Evolutionary conservation across 2,329 filamentous ascomycete species (phyloP).

Genomic region (Microsporum canis): DNA sequence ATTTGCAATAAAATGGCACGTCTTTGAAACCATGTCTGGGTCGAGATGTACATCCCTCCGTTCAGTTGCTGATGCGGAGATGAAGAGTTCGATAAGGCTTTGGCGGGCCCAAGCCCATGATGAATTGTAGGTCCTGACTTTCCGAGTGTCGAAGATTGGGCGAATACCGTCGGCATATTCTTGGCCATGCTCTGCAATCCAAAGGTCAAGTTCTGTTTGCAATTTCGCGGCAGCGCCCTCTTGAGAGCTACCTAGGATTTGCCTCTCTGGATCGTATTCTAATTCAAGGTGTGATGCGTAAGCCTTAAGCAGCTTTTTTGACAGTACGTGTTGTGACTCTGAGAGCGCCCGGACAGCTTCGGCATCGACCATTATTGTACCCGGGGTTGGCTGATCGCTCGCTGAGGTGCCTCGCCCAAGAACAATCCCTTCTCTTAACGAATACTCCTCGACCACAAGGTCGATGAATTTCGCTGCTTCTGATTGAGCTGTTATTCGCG

Average conservation of each 20-base stretch:
- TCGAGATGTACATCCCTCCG: not conserved
- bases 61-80: constrained; percentile 19
- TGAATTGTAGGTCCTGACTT: constrained; percentile 24
- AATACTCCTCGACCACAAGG: constrained; percentile 9
- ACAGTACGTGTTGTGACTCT: not conserved
- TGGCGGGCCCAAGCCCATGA: constrained; percentile 29
- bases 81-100: constrained; percentile 24
- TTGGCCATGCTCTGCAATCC: constrained; percentile 23
- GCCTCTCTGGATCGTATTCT: not conserved
- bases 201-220: constrained; percentile 17
- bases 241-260: not conserved
- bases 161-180: constrained; percentile 22
- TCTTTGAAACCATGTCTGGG: not conserved
- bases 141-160: constrained; percentile 21
- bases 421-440: not conserved
- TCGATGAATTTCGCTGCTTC: constrained; percentile 19
- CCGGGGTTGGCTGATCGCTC: not conserved
- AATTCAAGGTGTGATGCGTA: not conserved
- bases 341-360: not conserved
- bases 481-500: constrained; percentile 13
- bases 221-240: constrained; percentile 9
- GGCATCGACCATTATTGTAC: not conserved
- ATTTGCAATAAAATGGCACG: not conserved
- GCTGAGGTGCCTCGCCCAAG: not conserved
- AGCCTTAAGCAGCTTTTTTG: not conserved